Conservation (phyloP, 495 filamentous ascomycete genomes). For the Penicillium ochrochloron region DNA sequence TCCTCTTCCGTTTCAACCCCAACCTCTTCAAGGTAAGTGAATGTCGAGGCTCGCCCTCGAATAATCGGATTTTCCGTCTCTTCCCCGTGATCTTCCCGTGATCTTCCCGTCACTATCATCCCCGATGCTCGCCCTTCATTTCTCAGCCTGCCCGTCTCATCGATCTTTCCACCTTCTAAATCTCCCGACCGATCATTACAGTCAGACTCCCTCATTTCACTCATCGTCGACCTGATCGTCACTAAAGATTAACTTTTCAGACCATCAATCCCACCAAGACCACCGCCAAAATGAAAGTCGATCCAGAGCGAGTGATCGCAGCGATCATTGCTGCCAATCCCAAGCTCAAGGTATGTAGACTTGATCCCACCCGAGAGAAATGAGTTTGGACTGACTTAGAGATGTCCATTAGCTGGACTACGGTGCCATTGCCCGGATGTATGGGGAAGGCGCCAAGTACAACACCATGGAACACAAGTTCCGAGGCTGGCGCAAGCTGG, state of each 20-base stretch:
- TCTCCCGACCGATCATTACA: background rate
- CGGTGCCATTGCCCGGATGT: background rate
- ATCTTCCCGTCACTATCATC: too few species aligned
- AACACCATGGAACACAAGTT: slow-evolving; percentile 10
- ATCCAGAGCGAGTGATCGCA: background rate
- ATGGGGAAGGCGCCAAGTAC: background rate
- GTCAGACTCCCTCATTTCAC: background rate
- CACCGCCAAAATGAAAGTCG: background rate
- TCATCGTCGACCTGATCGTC: too few species aligned
- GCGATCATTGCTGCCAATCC: slow-evolving; percentile 9
- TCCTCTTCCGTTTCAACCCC: background rate
- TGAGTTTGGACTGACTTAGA: background rate
- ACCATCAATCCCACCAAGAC: too few species aligned
- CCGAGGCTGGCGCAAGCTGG: background rate
- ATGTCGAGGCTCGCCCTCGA: background rate
- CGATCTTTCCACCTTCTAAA: background rate
- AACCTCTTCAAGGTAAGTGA: background rate
- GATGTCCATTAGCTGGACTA: slow-evolving; percentile 4
- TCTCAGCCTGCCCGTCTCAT: background rate
- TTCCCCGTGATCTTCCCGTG: background rate
- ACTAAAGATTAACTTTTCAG: background rate
- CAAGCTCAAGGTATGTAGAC: background rate
- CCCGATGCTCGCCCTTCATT: too few species aligned
- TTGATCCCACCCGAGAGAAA: background rate
- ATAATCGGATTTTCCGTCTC: background rate